Evolutionary conservation across 2,329 filamentous ascomycete species (phyloP).

Genomic region (Colletotrichum sublineola): DNA sequence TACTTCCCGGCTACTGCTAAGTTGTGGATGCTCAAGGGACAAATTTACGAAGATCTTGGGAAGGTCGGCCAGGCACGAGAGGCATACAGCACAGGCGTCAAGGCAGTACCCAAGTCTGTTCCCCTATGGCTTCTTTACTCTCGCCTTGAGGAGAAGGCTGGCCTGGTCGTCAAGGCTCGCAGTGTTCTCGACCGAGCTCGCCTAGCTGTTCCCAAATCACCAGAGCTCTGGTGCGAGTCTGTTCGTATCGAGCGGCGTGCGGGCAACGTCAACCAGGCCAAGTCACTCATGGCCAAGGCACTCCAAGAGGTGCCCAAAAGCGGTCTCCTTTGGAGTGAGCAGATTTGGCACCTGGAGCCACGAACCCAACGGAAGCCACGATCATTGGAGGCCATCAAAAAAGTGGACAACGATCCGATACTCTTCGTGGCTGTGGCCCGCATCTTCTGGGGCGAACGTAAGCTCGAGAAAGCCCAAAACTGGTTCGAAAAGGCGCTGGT

Average conservation of each 20-base stretch:
- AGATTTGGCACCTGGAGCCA: slow-evolving; percentile 93
- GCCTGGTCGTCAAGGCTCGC: slow-evolving; percentile 89
- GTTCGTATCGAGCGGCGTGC: slow-evolving; percentile 92
- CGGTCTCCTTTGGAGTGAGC: slow-evolving; percentile 91
- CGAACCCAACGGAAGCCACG: slow-evolving; percentile 93
- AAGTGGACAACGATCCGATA: slow-evolving; percentile 90
- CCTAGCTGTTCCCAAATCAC: slow-evolving; percentile 86
- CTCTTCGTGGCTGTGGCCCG: slow-evolving; percentile 93
- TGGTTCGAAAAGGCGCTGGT: slow-evolving; percentile 98
- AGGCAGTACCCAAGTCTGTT: slow-evolving; percentile 86
- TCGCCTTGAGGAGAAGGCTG: slow-evolving; percentile 86
- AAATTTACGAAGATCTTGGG: slow-evolving; percentile 89
- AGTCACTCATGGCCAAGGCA: slow-evolving; percentile 92
- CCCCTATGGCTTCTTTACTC: slow-evolving; percentile 91
- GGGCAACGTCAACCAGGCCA: slow-evolving; percentile 85
- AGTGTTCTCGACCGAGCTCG: slow-evolving; percentile 93
- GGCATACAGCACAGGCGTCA: slow-evolving; percentile 88
- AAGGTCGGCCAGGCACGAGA: slow-evolving; percentile 89
- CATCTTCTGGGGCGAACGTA: slow-evolving; percentile 95
- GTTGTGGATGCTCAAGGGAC: slow-evolving; percentile 98
- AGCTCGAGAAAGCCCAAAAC: slow-evolving; percentile 91
- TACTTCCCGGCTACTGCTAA: slow-evolving; percentile 89
- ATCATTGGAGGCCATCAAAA: slow-evolving; percentile 94
- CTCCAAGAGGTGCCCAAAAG: slow-evolving; percentile 91
- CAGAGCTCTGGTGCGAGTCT: slow-evolving; percentile 92